Evolutionary conservation across 148 eudicot species (phyloP).

Genomic region (Rhododendron molle): DNA sequence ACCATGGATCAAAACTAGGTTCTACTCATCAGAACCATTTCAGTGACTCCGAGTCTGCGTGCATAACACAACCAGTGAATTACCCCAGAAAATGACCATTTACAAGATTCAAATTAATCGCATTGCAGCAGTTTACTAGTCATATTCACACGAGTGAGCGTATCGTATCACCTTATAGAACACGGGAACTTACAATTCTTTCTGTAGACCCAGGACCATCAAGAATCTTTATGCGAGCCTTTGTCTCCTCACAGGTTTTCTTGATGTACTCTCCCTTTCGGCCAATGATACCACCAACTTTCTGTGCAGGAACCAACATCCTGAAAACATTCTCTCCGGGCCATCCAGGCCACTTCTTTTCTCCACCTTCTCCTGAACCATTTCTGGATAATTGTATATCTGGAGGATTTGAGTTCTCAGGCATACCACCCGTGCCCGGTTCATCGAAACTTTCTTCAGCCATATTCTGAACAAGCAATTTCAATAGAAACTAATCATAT

Average conservation of each 20-base stretch:
- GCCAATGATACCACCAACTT: slow-evolving; percentile 1
- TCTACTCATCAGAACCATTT: not conserved
- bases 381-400: not conserved
- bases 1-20: not conserved
- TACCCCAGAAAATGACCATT: not conserved
- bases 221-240: slow-evolving; percentile 3
- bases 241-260: slow-evolving; percentile 2
- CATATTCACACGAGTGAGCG: not conserved
- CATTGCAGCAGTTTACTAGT: not conserved
- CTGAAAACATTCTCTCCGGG: slow-evolving; percentile 1
- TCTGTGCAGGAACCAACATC: slow-evolving; percentile 3
- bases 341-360: slow-evolving; percentile 5
- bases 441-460: not conserved
- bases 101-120: not conserved
- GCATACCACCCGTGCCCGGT: not conserved
- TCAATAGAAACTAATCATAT: not conserved
- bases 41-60: not conserved
- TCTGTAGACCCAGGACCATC: slow-evolving; percentile 2
- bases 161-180: not conserved
- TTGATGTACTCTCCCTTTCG: slow-evolving; percentile 5
- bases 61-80: not conserved
- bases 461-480: not conserved
- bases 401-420: not conserved
- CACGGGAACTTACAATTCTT: not conserved
- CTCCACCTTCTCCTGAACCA: not conserved